A percentile compares a stretch with the other conserved stretches of the same genome.
phyloP scores from a whole-genome alignment of 768 basidiomycete species.

The Daedaleopsis nitida region DNA sequence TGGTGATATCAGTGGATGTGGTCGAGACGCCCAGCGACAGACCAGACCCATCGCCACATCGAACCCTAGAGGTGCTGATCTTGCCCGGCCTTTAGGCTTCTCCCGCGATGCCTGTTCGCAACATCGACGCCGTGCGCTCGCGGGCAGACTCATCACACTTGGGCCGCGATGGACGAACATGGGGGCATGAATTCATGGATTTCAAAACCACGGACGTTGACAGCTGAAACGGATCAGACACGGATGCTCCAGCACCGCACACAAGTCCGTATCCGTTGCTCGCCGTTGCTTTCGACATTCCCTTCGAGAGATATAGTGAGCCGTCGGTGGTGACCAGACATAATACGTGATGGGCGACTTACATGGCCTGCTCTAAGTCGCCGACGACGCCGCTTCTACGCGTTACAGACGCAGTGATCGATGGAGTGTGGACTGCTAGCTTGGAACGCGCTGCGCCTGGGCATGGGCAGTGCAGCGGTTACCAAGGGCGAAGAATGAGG shows the following conservation, averaged over 20 bases:
- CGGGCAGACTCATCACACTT: no score
- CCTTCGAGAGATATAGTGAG: slow-evolving; percentile 7
- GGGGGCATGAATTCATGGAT: not conserved
- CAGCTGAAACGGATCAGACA: not conserved
- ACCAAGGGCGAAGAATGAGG: not conserved
- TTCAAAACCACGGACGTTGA: not conserved
- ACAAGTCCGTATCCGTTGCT: not conserved
- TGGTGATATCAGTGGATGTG: not conserved
- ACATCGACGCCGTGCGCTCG: not conserved
- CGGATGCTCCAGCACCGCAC: not conserved
- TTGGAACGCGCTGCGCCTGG: not conserved
- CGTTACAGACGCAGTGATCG: not conserved
- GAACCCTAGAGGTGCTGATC: not conserved
- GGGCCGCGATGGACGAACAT: not conserved
- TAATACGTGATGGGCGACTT: not conserved
- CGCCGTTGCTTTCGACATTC: not conserved
- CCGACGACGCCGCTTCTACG: not conserved
- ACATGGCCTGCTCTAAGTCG: not conserved
- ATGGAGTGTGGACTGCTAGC: not conserved
- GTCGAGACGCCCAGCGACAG: not conserved
- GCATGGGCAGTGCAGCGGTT: not conserved
- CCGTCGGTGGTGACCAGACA: not conserved
- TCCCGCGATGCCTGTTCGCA: slow-evolving; percentile 11
- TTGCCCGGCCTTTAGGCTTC: slow-evolving; percentile 3
- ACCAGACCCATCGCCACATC: not conserved